These are phyloP conservation scores for Lipomyces mesembrius DNA, from an alignment of 805 yeast species.

Conservation along the genomic window DNA sequence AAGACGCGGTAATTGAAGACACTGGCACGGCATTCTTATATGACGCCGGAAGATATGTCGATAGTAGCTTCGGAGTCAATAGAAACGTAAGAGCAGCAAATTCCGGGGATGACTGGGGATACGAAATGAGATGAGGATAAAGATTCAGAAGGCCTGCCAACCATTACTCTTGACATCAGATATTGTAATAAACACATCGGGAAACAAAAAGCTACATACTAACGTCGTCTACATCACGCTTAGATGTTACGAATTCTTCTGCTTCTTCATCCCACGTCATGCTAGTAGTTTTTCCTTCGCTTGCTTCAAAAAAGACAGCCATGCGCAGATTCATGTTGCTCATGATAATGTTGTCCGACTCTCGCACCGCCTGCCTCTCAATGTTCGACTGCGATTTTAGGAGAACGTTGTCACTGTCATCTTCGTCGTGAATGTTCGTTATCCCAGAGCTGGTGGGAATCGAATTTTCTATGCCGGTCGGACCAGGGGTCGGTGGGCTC, in stretches of 20 bases:
- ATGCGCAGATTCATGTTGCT: constrained; percentile 33
- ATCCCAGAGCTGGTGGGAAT: constrained; percentile 2
- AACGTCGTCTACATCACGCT: neutral
- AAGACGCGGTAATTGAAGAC: constrained; percentile 56
- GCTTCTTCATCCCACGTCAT: constrained; percentile 49
- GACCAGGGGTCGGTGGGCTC: constrained; percentile 43
- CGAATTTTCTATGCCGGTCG: constrained; percentile 3
- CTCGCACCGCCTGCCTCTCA: neutral
- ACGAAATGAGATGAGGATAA: constrained; percentile 51
- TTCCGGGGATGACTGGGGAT: constrained; percentile 45
- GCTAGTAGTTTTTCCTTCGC: constrained; percentile 46
- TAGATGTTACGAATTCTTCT: constrained; percentile 43
- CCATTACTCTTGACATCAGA: neutral
- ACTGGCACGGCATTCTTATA: constrained; percentile 34
- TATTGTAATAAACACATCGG: neutral
- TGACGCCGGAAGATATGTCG: constrained; percentile 42
- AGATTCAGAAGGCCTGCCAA: constrained; percentile 42
- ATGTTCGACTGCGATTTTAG: constrained; percentile 24
- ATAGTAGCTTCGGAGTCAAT: constrained; percentile 43
- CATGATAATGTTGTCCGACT: constrained; percentile 10
- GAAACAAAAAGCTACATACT: neutral
- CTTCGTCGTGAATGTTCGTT: constrained; percentile 9
- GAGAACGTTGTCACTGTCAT: constrained; percentile 24
- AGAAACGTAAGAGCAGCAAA: constrained; percentile 43
- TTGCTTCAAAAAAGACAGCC: constrained; percentile 39